These are phyloP conservation scores for Panus rudis DNA, from an alignment of 768 basidiomycete species.

Conservation along the genomic window DNA sequence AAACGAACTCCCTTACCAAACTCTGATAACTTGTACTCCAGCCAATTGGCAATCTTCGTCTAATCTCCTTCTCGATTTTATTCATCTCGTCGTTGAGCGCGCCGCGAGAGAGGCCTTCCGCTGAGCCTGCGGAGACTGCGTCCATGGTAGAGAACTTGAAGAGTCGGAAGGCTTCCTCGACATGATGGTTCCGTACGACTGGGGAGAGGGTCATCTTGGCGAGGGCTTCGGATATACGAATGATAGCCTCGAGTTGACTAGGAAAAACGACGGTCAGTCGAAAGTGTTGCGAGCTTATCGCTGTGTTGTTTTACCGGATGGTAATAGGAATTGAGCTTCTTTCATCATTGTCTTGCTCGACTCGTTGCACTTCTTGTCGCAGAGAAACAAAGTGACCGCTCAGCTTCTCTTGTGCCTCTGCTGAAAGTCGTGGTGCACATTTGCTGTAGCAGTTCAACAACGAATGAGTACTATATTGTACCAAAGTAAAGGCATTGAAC, in stretches of 20 bases:
- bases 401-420: conserved; percentile 93
- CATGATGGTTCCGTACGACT: conserved; percentile 84
- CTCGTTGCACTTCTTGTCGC: conserved; percentile 89
- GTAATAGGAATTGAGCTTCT: conserved; percentile 98
- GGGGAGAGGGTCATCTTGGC: conserved; percentile 90
- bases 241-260: conserved; percentile 95
- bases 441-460: conserved; percentile 47
- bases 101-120: conserved; percentile 85
- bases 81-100: conserved; percentile 92
- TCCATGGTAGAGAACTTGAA: conserved; percentile 99
- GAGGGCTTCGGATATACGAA: conserved; percentile 95
- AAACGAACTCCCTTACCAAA: conserved; percentile 88
- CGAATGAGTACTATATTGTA: background rate
- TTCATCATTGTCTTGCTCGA: conserved; percentile 96
- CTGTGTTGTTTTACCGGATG: conserved; percentile 58
- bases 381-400: conserved; percentile 92
- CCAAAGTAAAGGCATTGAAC: conserved; percentile 9
- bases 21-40: conserved; percentile 98
- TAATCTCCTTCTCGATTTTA: conserved; percentile 81
- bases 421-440: conserved; percentile 90
- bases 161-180: conserved; percentile 94
- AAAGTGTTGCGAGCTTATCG: conserved; percentile 1
- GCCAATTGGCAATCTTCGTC: conserved; percentile 79
- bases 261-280: background rate
- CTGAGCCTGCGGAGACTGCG: conserved; percentile 89